Base-by-base conservation (phyloP, 1,284 basidiomycete species). In the Rhodotorula sp. region DNA sequence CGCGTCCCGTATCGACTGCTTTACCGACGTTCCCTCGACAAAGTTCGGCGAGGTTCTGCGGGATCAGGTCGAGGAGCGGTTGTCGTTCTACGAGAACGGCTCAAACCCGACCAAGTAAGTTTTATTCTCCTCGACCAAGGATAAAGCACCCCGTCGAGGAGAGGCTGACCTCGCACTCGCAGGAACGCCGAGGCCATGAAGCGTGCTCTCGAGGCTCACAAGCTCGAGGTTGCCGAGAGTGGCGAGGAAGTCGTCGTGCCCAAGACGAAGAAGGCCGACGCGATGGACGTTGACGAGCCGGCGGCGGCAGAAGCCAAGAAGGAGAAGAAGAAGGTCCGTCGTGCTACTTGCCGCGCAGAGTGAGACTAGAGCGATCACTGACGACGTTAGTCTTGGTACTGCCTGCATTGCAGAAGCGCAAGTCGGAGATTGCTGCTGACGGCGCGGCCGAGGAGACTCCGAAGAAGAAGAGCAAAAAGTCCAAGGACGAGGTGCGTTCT, bases 1-100 rank as follows among this genome's bases (percentile, higher is more conserved):
- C 79, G 96, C 96, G 12, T 91, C 92, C 60, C 86, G 96, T 71
- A 99, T 99, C 83, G 96, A 99, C 82, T 98, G 96, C 83, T 99
- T 94, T 82, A 86, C 90, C 30, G 55, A 45, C 46, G 51, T 45
- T 8, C 70, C 67, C 7, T 58, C 56, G 26, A 72, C 67, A 60
- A 54, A 95, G 80, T 98, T 95, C 78, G 96, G 96, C 68, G 94
- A 96, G 80, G 96, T 94, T 18, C 86, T 99, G 30, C 87, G 91
- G 20, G 85, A 86, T 8, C 96, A 99, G 83, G 96, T 99, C 24
- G 96, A 99, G 81, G 95, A 99, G 82, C 88, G 96, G 24, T 86
- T 99, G 15, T 85, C 85, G 71, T 99, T 99, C 84, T 99, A 98
- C 84, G 95, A 95, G 78, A 70, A 62, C 15, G 78, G 78, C 14